Evolutionary conservation across 164 flowering plant genomes (phyloP).

Genomic region (Paratinospora sagittata): DNA sequence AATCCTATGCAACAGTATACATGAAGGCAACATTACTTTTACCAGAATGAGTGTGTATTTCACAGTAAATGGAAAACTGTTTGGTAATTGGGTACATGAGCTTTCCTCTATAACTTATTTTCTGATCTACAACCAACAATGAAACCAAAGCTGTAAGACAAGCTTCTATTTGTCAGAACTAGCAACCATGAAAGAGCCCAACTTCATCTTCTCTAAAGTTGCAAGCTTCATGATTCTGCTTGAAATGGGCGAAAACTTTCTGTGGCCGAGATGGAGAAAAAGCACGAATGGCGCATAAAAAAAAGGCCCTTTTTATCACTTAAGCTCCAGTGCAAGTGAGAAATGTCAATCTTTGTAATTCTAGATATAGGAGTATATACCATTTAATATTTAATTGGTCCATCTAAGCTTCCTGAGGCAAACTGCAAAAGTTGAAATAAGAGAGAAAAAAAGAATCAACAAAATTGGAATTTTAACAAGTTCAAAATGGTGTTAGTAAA

Average conservation of each 20-base stretch:
- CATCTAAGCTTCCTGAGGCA: slow-evolving; percentile 95
- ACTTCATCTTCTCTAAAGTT: background rate
- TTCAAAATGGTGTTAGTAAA: background rate
- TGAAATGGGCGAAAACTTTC: background rate
- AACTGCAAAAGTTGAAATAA: slow-evolving; percentile 62
- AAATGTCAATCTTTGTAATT: background rate
- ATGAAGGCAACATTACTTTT: too few species aligned
- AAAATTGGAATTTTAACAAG: background rate
- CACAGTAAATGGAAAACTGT: background rate
- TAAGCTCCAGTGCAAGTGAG: background rate
- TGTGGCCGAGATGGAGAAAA: background rate
- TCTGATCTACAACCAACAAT: too few species aligned
- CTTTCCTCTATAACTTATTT: background rate
- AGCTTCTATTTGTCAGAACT: background rate
- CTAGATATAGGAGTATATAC: background rate
- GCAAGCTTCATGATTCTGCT: background rate
- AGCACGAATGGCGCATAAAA: background rate
- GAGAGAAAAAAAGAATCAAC: background rate
- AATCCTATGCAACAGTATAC: too few species aligned
- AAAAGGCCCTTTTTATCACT: background rate
- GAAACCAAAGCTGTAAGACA: background rate
- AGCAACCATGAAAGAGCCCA: background rate
- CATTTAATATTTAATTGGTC: slow-evolving; percentile 75
- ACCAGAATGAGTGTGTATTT: background rate
- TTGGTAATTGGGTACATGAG: background rate